Percentiles rank a stretch among this genome's conserved stretches.
Conservation (phyloP, 1,284 basidiomycete species). For the Cryptococcus hybrid region DNA sequence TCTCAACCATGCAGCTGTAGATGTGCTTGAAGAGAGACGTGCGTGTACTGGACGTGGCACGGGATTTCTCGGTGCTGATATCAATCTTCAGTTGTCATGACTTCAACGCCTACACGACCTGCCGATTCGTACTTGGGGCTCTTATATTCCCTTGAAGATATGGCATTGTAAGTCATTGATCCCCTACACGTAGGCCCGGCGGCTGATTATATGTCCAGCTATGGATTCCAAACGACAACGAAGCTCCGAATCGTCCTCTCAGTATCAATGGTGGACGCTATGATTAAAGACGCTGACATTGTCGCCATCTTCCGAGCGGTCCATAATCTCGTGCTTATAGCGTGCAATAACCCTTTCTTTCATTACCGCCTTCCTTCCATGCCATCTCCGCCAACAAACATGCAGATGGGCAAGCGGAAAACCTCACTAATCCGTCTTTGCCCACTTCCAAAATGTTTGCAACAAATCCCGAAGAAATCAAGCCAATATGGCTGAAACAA, state of each 20-base stretch:
- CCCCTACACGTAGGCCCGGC: neutral
- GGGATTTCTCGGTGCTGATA: neutral
- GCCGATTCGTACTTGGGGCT: constrained; percentile 48
- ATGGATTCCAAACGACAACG: constrained; percentile 48
- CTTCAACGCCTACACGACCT: constrained; percentile 38
- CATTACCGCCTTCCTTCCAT: constrained; percentile 29
- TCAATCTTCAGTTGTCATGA: constrained; percentile 40
- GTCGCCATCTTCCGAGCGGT: constrained; percentile 48
- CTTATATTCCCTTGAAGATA: constrained; percentile 51
- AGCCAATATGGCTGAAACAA: constrained; percentile 30
- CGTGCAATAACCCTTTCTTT: constrained; percentile 43
- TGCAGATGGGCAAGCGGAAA: constrained; percentile 4
- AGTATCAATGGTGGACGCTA: constrained; percentile 49
- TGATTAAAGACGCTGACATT: constrained; percentile 49
- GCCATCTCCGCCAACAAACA: constrained; percentile 12
- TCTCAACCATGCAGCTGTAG: constrained; percentile 47
- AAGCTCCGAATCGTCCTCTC: constrained; percentile 47
- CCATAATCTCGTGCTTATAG: constrained; percentile 42
- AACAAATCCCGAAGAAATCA: constrained; percentile 35
- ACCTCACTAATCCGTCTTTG: constrained; percentile 8
- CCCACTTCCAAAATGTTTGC: constrained; percentile 33
- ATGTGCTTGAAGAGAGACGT: constrained; percentile 51
- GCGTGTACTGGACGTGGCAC: constrained; percentile 13
- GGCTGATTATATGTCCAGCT: constrained; percentile 23
- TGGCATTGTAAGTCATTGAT: constrained; percentile 43